Base-by-base conservation (phyloP, 2,329 filamentous ascomycete species). In the Capronia coronata region DNA sequence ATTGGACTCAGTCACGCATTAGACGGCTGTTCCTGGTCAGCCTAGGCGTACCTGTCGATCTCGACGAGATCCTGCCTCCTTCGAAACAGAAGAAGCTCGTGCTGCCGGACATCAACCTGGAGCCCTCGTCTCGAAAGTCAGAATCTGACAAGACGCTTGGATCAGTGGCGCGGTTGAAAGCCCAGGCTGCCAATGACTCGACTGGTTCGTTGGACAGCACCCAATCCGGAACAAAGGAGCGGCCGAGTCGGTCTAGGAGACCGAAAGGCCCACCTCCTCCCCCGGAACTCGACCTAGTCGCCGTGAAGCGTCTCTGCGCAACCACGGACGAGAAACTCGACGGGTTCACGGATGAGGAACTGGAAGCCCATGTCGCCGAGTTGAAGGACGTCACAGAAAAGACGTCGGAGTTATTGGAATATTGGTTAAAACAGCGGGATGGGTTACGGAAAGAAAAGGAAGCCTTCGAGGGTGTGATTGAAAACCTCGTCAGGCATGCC, bases 31-130 rank as follows among this genome's bases (percentile, higher is more conserved):
- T 98, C 66, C 81, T 98, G 35, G 90, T 98, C 46, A 96, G 90
- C 1, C 79, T 98, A 0, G 93, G 93, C 14, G 93, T 98, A 0
- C 93, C 93, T 1, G 88, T 98, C 38, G 93, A 98, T 62, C 77
- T 98, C 0, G 93, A 98, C 68, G 93, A 98, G 71, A 97, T 98
- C 48, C 79, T 98, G 6, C 93, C 93, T 0, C 90, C 91, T 0
- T 94, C 87, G 10, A 97, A 97, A 68, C 93, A 98, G 67, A 97
- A 97, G 77, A 97, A 97, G 66, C 82, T 98, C 14, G 79, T 98
- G 3, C 77, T 98, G 1, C 93, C 93, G 0, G 95, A 90, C 4
- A 83, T 93, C 58, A 65, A 76, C 70, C 43, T 76, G 68, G 53
- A 75, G 66, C 45, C 70, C 65, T 55, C 84, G 72, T 21, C 75